Conservation (phyloP, 2,329 filamentous ascomycete genomes). For the Ophiosphaerella korrae region DNA sequence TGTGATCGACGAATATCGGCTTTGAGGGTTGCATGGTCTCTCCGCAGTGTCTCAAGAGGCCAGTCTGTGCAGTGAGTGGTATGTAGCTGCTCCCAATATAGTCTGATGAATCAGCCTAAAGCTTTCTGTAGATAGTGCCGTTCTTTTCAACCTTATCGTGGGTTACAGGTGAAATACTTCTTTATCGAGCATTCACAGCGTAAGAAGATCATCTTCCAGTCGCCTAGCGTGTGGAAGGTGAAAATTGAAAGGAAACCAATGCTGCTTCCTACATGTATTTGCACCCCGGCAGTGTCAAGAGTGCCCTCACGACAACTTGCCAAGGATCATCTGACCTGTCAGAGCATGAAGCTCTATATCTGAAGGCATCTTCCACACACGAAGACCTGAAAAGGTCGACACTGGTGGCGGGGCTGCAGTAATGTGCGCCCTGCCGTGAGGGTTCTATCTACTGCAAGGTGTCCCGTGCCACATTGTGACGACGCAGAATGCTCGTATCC, state of each 20-base stretch:
- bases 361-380: slow-evolving; percentile 35
- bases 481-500: neutral
- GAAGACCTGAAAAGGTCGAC: slow-evolving; percentile 28
- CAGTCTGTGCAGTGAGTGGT: too few species aligned
- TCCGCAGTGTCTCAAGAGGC: too few species aligned
- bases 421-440: slow-evolving; percentile 23
- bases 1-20: too few species aligned
- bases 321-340: slow-evolving; percentile 34
- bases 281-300: slow-evolving; percentile 17
- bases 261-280: slow-evolving; percentile 13
- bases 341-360: slow-evolving; percentile 26
- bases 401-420: slow-evolving; percentile 29
- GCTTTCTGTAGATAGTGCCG: neutral
- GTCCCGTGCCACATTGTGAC: slow-evolving; percentile 12
- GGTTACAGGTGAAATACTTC: too few species aligned
- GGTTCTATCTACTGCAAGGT: slow-evolving; percentile 17
- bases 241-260: slow-evolving; percentile 3
- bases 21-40: too few species aligned
- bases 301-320: slow-evolving; percentile 27
- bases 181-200: too few species aligned
- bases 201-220: neutral
- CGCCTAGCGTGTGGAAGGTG: neutral
- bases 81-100: too few species aligned
- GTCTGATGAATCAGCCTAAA: too few species aligned
- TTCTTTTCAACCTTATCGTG: too few species aligned